phyloP scores from a whole-genome alignment of 2,329 filamentous ascomycete species.

The Aspergillus aculeatinus region DNA sequence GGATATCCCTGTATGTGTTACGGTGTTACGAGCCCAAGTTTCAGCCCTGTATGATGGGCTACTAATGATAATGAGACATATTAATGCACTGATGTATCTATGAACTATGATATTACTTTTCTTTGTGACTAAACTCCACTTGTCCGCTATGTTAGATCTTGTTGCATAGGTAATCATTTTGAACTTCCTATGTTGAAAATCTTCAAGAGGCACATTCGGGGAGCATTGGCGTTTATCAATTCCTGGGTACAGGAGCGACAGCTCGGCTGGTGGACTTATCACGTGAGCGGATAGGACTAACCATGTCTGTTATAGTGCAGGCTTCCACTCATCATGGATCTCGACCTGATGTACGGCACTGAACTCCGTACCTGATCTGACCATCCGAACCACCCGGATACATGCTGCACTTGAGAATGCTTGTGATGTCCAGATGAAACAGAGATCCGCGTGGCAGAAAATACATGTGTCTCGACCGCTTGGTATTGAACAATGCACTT shows the following conservation, averaged over 20 bases:
- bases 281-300: not conserved
- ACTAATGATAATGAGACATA: slow-evolving; percentile 18
- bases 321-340: not conserved
- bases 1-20: not conserved
- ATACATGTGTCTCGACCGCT: not conserved
- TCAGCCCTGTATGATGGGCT: not conserved
- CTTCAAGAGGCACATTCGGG: too few relatives aligned
- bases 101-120: not conserved
- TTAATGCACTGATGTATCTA: slow-evolving; percentile 4
- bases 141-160: not conserved
- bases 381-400: too few relatives aligned
- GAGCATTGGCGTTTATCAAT: too few relatives aligned
- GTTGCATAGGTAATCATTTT: not conserved
- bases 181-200: not conserved
- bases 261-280: not conserved
- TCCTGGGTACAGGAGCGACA: too few relatives aligned
- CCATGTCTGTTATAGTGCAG: not conserved
- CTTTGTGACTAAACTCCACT: not conserved
- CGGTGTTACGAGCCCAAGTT: not conserved
- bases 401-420: too few relatives aligned
- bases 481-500: not conserved
- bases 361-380: too few relatives aligned
- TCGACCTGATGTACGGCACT: too few relatives aligned
- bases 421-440: too few relatives aligned
- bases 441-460: too few relatives aligned